Evolutionary conservation across 768 basidiomycete species (phyloP), one percentile per base, ranked within the genome.

Genomic region (Cubamyces lactineus): DNA sequence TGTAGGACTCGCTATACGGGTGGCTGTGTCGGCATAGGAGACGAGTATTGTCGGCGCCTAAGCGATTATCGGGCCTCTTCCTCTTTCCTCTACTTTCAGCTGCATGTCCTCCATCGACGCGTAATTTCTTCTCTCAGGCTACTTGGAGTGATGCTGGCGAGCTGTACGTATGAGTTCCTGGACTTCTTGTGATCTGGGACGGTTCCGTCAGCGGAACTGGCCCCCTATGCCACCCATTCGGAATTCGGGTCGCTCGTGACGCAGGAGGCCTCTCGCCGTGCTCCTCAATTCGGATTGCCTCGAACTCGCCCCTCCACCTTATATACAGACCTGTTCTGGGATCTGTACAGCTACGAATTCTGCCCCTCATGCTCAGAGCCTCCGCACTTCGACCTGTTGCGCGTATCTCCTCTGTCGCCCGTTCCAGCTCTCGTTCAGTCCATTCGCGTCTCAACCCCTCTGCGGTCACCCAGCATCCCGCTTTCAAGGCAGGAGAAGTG

Each of bases 241-340:
- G 62, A 63, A 63, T 63, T 63, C 43, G 47, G 23, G 53, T 28
- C 30, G 46, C 24, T n/a, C 52, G 47, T 42, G 45, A 53, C 59
- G 47, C 46, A 55, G 23, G 34, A 48, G 38, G 39, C n/a, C 56
- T 13, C 11, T 39, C 19, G 9, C 24, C 43, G 23, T 26, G 30
- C 43, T 26, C 7, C 28, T 38, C 17, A 53, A 49, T 54, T 54
- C 60, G 38, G 47, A 60, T 60, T 39, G 51, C 59, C 59, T 61
- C 53, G 48, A 42, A 24, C 43, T 2, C 11, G 40, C 11, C 17
- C 26, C 23, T 6, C 7, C 28, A n/a, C 26, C 48, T 30, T 6
- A 48, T 45, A 50, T 50, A 58, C 48, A 30, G 19, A 45, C 23
- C 19, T 21, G 43, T 21, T n/a, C 43, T 7, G n/a, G 11, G 23